Base-by-base conservation (phyloP, 1,139 yeast species). In the Kodamaea suecica region DNA sequence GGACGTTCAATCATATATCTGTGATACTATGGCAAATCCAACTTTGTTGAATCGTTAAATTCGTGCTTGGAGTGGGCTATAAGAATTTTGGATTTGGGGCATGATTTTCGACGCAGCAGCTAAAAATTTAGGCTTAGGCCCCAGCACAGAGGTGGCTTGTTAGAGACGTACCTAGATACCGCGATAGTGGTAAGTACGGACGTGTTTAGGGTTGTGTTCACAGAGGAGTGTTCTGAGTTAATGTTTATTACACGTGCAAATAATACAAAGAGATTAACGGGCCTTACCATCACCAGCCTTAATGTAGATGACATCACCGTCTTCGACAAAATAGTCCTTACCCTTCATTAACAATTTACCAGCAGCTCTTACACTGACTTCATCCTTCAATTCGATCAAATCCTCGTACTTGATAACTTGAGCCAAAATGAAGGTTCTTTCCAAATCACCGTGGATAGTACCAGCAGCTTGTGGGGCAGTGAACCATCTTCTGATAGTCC, bases 211-310 rank as follows among this genome's bases (percentile, higher is more conserved):
- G n/a, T n/a, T n/a, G n/a, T n/a, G n/a, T n/a, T n/a, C n/a, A n/a
- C n/a, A n/a, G n/a, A n/a, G n/a, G n/a, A n/a, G n/a, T n/a, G n/a
- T n/a, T n/a, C n/a, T n/a, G n/a, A n/a, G n/a, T n/a, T n/a, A n/a
- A n/a, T n/a, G n/a, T n/a, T n/a, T n/a, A n/a, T n/a, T n/a, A n/a
- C n/a, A n/a, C n/a, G n/a, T n/a, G n/a, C n/a, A n/a, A n/a, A n/a
- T n/a, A n/a, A n/a, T n/a, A n/a, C n/a, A n/a, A 19, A 9, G 21
- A 19, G 21, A 19, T 63, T 69, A 69, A 59, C 76, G 71, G 41
- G 73, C 75, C 75, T 90, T 90, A 70, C 97, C 97, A 41, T 95
- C 95, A 63, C 95, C 97, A 44, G 97, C 88, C 74, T 95, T 84
- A 74, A 90, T 85, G 70, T 83, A 90, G 52, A 90, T 81, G 53